These are phyloP conservation scores for Oryza glumipatula DNA, from an alignment of 176 grass and related monocot species.

Conservation along the genomic window DNA sequence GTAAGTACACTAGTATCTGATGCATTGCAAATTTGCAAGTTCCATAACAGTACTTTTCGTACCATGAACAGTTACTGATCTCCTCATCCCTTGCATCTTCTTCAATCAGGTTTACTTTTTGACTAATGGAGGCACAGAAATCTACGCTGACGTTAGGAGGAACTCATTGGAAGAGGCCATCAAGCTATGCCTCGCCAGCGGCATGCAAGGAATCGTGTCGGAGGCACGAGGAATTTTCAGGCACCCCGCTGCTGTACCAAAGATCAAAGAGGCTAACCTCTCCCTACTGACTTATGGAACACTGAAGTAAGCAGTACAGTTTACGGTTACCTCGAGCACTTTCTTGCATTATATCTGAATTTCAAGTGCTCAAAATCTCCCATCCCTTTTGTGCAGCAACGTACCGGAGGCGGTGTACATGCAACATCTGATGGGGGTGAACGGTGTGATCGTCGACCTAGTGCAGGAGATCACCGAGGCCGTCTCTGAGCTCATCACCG, in stretches of 20 bases:
- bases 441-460: constrained; percentile 84
- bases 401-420: constrained; percentile 90
- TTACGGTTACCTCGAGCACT: neutral
- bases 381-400: constrained; percentile 54
- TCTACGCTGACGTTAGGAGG: constrained; percentile 64
- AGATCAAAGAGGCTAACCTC: constrained; percentile 84
- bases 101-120: constrained; percentile 85
- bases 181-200: constrained; percentile 57
- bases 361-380: neutral
- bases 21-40: neutral
- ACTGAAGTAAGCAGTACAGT: constrained; percentile 62
- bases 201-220: constrained; percentile 86
- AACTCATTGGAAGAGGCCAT: constrained; percentile 91
- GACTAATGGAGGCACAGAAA: constrained; percentile 67
- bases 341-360: neutral
- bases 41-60: neutral
- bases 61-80: neutral
- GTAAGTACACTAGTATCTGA: constrained; percentile 44
- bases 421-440: constrained; percentile 91
- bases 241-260: constrained; percentile 62
- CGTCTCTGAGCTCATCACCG: constrained; percentile 48
- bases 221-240: constrained; percentile 75
- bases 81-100: neutral
- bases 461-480: constrained; percentile 81
- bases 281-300: constrained; percentile 74